phyloP scores from a whole-genome alignment of 345 rosid genomes.

The Lepidium aucheri region DNA sequence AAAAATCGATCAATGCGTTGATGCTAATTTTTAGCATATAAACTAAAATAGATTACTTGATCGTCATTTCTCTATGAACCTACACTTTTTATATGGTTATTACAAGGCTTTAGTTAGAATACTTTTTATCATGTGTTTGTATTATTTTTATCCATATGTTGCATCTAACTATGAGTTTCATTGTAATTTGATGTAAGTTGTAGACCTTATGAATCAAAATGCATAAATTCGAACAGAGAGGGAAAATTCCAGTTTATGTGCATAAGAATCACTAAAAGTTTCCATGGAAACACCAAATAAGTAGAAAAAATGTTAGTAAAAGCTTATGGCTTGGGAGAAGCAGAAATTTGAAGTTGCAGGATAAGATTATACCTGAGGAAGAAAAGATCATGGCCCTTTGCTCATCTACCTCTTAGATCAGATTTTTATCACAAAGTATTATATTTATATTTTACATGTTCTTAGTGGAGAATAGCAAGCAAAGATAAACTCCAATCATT shows the following conservation, averaged over 20 bases:
- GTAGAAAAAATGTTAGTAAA: conserved; percentile 73
- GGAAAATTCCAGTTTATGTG: conserved; percentile 80
- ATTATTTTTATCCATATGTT: too few species aligned
- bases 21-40: too few species aligned
- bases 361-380: conserved; percentile 61
- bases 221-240: too few species aligned
- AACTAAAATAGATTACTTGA: too few species aligned
- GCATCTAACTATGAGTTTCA: too few species aligned
- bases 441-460: conserved; percentile 3
- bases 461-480: conserved; percentile 52
- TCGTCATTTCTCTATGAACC: conserved; percentile 13
- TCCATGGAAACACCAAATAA: conserved; percentile 68
- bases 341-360: conserved; percentile 70
- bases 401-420: background rate
- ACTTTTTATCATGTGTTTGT: too few species aligned
- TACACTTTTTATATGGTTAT: background rate
- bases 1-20: too few species aligned
- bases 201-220: conserved; percentile 48
- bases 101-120: too few species aligned
- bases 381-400: conserved; percentile 54
- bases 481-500: conserved; percentile 39
- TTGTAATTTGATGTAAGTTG: too few species aligned
- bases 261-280: conserved; percentile 61
- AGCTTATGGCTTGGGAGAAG: conserved; percentile 76
- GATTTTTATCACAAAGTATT: background rate